These are phyloP conservation scores for Coccomyxa sp. DNA, from an alignment of 139 green algal species.

Conservation along the genomic window DNA sequence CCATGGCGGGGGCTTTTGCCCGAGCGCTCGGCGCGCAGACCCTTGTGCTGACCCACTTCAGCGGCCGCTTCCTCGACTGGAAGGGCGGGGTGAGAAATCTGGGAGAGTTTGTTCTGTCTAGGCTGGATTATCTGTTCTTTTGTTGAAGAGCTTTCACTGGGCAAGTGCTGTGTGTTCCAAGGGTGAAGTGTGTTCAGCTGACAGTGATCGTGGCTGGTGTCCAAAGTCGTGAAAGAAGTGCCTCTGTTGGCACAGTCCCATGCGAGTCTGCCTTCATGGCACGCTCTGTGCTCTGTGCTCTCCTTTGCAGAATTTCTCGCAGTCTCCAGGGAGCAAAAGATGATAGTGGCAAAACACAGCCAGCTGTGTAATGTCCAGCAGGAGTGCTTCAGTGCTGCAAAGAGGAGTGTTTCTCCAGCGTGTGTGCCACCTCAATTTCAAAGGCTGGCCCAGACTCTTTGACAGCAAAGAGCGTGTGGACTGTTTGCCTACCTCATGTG, in stretches of 20 bases:
- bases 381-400: too few relatives aligned
- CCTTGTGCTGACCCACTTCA: slow-evolving; percentile 95
- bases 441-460: too few relatives aligned
- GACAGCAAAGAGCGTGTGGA: too few relatives aligned
- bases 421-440: too few relatives aligned
- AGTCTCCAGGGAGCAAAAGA: too few relatives aligned
- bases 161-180: not conserved
- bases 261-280: too few relatives aligned
- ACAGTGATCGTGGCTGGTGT: not conserved
- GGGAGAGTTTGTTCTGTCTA: not conserved
- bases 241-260: not conserved
- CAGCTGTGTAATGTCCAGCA: too few relatives aligned
- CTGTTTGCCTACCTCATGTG: too few relatives aligned
- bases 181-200: not conserved
- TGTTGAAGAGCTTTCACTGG: not conserved
- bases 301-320: too few relatives aligned
- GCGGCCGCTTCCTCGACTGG: slow-evolving; percentile 47
- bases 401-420: too few relatives aligned
- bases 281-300: too few relatives aligned
- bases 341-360: too few relatives aligned
- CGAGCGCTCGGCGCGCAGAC: slow-evolving; percentile 48
- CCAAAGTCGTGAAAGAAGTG: not conserved
- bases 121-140: not conserved
- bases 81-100: not conserved
- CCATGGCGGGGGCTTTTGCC: slow-evolving; percentile 87